Percentiles rank a stretch among this genome's conserved stretches.
Evolutionary conservation across 768 basidiomycete genomes (phyloP).

Genomic region (Pulveroboletus sp.): DNA sequence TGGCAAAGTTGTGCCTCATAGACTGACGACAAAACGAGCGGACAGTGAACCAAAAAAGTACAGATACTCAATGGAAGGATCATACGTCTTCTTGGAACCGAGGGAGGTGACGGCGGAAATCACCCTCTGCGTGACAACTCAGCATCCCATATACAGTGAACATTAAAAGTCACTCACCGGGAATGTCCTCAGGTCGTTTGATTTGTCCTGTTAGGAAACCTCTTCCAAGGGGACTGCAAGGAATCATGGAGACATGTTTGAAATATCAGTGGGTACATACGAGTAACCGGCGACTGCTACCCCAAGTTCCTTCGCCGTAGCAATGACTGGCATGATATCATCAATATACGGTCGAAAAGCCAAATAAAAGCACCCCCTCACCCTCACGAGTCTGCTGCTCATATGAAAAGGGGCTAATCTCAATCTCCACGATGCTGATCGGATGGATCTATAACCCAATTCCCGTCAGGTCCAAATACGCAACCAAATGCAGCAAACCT

Average conservation of each 20-base stretch:
- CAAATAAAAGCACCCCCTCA: background rate
- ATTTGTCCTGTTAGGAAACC: constrained; percentile 34
- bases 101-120: constrained; percentile 33
- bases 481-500: constrained; percentile 6
- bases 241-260: background rate
- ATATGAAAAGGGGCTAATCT: constrained; percentile 58
- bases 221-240: constrained; percentile 40
- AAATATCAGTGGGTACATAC: constrained; percentile 22
- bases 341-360: background rate
- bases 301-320: constrained; percentile 47
- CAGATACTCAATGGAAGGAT: background rate
- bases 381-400: constrained; percentile 45
- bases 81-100: constrained; percentile 42
- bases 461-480: background rate
- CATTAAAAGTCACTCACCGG: constrained; percentile 12
- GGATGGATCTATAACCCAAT: constrained; percentile 40
- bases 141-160: background rate
- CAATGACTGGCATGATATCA: constrained; percentile 36
- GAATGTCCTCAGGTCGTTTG: constrained; percentile 34
- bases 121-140: constrained; percentile 32
- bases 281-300: constrained; percentile 58
- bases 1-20: constrained; percentile 36
- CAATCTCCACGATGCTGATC: constrained; percentile 60
- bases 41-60: background rate
- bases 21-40: background rate